Evolutionary conservation across 176 grass and related monocot species (phyloP), one percentile per base, ranked within the genome.

Genomic region (Carex littledalei): DNA sequence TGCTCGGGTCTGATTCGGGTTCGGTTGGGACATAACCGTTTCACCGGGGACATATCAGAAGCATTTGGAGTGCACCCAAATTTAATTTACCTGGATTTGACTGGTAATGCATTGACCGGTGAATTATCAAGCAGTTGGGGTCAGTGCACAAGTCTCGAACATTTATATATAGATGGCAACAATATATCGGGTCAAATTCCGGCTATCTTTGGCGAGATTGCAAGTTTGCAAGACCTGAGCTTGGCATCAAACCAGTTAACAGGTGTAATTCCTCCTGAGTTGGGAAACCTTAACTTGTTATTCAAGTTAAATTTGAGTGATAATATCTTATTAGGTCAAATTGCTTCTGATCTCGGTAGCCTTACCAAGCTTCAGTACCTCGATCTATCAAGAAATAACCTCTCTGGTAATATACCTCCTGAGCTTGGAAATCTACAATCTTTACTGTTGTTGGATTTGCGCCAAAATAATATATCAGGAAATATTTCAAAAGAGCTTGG

Each of bases 401-500:
- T 97, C 35, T 71, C 34, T 18, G 87, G 94, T 29, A 32, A 26
- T 31, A 86, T 94, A 67, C 84, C 89, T 3, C 53, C 67, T 18
- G 67, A 90, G 88, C 85, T 97, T 20, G 91, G 88, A 31, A 92
- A 81, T 61, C 26, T 92, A 21, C 4, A 79, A 0, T 14, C 49
- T 11, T 87, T 97, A 10, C 72, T 88, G 64, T 85, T 86, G 54
- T 83, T 97, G 11, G 92, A 97, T 91, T 86, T 97, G 85, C 90
- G 83, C 88, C 55, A 67, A 45, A 94, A 94, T 67, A 63, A 86
- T 59, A 71, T 97, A 43, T 87, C 87, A 12, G 96, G 93, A 39
- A 67, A 80, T 43, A 99, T 95, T 88, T 91, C 96, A 64, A 21
- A 8, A 77, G 75, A 99, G 84, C 69, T 99, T 0, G 91, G 96